Evolutionary conservation across 306 rosid species (phyloP).

Genomic region (Corylus heterophylla): DNA sequence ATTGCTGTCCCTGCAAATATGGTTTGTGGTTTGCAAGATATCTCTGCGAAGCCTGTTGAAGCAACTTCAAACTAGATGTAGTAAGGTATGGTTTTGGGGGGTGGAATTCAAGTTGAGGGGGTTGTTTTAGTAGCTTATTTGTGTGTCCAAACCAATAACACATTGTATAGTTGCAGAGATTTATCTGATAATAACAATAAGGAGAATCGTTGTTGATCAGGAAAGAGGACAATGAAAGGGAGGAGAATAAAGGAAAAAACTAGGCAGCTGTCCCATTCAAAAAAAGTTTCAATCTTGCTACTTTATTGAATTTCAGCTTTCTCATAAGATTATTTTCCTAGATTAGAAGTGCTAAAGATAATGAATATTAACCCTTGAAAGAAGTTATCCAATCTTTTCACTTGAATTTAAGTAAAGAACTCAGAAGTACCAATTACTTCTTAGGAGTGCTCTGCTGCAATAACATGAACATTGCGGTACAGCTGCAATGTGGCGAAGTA

Average conservation of each 20-base stretch:
- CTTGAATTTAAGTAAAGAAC: neutral
- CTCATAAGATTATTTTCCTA: neutral
- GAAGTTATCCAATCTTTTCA: neutral
- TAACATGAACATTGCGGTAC: neutral
- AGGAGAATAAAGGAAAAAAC: neutral
- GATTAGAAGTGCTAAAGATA: neutral
- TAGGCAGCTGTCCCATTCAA: neutral
- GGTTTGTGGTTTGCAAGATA: conserved; percentile 83
- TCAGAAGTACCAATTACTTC: neutral
- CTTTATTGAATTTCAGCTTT: neutral
- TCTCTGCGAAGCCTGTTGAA: conserved; percentile 24
- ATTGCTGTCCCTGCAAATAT: conserved; percentile 84
- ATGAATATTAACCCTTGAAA: neutral
- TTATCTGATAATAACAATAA: neutral
- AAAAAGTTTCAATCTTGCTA: neutral
- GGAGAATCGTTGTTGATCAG: neutral
- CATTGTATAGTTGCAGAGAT: neutral
- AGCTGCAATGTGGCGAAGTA: neutral
- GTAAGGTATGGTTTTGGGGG: conserved; percentile 12
- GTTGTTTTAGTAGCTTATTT: neutral
- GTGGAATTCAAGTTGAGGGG: neutral
- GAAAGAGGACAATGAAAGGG: neutral
- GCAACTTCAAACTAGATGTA: conserved; percentile 24
- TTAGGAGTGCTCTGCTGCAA: neutral
- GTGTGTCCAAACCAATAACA: neutral